Percentiles rank a stretch among this genome's conserved stretches.
phyloP scores from a whole-genome alignment of 345 rosid species.

The Lumnitzera littorea region DNA sequence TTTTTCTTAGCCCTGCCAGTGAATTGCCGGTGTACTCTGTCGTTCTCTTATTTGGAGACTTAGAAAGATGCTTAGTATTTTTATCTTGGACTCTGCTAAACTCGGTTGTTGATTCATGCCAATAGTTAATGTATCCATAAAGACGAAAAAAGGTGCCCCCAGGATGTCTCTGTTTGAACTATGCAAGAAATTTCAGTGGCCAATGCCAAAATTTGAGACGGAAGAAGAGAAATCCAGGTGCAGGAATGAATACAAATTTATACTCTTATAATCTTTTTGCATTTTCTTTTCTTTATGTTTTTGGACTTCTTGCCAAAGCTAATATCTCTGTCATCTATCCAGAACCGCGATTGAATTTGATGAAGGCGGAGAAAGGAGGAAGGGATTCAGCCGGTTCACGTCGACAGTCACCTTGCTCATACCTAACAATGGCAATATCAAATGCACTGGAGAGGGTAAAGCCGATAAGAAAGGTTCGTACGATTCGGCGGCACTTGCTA shows the following conservation, averaged over 20 bases:
- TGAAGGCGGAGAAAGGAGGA: slow-evolving; percentile 31
- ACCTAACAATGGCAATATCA: slow-evolving; percentile 37
- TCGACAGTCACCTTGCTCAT: slow-evolving; percentile 45
- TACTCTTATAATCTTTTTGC: neutral
- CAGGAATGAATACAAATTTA: slow-evolving; percentile 2
- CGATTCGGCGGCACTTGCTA: slow-evolving; percentile 61
- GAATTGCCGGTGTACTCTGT: too few species aligned
- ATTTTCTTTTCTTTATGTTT: neutral
- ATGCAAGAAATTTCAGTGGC: slow-evolving; percentile 76
- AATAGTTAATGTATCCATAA: slow-evolving; percentile 50
- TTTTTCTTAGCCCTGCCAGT: too few species aligned
- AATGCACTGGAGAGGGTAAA: slow-evolving; percentile 50
- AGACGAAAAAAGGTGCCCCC: slow-evolving; percentile 80
- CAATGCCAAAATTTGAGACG: slow-evolving; percentile 50
- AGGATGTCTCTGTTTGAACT: slow-evolving; percentile 54
- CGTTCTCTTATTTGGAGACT: too few species aligned
- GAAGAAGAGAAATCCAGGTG: slow-evolving; percentile 49
- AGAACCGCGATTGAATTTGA: slow-evolving; percentile 44
- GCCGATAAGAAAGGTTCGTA: slow-evolving; percentile 80
- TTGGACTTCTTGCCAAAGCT: neutral
- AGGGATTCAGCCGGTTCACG: slow-evolving; percentile 41
- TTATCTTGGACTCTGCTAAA: neutral
- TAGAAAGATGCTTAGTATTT: too few species aligned
- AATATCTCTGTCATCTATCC: neutral
- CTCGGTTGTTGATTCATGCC: slow-evolving; percentile 5